Evolutionary conservation across 345 rosid genomes (phyloP).

Genomic region (Aurinia saxatilis): DNA sequence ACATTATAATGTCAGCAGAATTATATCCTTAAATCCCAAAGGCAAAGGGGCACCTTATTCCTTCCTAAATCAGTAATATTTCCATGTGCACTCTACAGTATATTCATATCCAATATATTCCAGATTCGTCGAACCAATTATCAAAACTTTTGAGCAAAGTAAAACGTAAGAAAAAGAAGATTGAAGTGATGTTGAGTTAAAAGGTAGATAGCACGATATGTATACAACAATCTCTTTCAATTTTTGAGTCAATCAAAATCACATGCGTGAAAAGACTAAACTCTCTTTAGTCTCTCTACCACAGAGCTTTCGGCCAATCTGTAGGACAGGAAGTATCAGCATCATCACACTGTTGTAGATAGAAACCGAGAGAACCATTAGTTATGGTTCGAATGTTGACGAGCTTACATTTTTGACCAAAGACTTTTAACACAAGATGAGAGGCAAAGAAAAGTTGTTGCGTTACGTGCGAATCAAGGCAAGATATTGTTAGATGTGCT

Average conservation of each 20-base stretch:
- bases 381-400: constrained; percentile 12
- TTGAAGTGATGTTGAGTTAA: not conserved
- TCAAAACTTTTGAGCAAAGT: constrained; percentile 20
- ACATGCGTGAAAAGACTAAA: constrained; percentile 51
- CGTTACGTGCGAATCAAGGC: not conserved
- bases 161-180: no score
- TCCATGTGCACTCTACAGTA: constrained; percentile 16
- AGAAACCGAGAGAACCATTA: constrained; percentile 11
- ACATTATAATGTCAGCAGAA: not conserved
- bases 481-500: not conserved
- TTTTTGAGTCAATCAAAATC: constrained; percentile 22
- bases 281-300: constrained; percentile 28
- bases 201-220: not conserved
- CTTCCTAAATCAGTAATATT: constrained; percentile 17
- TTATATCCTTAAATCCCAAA: not conserved
- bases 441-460: not conserved
- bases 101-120: not conserved
- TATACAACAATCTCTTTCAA: constrained; percentile 14
- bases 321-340: constrained; percentile 27
- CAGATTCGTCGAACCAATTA: constrained; percentile 26
- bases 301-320: constrained; percentile 17
- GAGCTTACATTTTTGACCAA: constrained; percentile 11
- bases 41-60: constrained; percentile 12
- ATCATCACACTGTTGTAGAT: constrained; percentile 18
- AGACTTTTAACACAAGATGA: constrained; percentile 14